Percentiles rank a stretch among this genome's conserved stretches.
phyloP scores from a whole-genome alignment of 1,284 basidiomycete genomes.

The Puccinia coronata region DNA sequence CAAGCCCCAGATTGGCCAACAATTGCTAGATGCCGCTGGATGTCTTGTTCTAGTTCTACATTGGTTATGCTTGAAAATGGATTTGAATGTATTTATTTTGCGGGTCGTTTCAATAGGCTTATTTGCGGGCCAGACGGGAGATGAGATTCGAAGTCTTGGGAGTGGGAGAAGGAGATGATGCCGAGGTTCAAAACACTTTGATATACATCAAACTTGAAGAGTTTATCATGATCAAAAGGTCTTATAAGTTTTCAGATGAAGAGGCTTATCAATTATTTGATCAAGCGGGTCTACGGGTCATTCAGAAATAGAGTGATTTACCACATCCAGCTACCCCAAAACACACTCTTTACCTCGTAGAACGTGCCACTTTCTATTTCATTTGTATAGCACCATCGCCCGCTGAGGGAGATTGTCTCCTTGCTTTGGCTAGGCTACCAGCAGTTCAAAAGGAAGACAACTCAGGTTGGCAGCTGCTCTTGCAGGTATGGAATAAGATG shows the following conservation, averaged over 20 bases:
- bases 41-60: too few relatives aligned
- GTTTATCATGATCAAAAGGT: slow-evolving; percentile 81
- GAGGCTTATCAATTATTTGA: slow-evolving; percentile 76
- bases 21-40: too few relatives aligned
- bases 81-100: too few relatives aligned
- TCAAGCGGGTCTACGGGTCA: slow-evolving; percentile 74
- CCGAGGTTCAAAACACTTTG: slow-evolving; percentile 47
- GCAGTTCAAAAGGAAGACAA: slow-evolving; percentile 19
- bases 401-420: slow-evolving; percentile 34
- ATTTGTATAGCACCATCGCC: slow-evolving; percentile 51
- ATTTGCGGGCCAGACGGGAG: slow-evolving; percentile 38
- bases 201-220: slow-evolving; percentile 64
- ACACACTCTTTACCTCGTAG: slow-evolving; percentile 64
- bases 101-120: slow-evolving; percentile 16
- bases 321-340: background rate
- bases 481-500: background rate
- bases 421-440: slow-evolving; percentile 16
- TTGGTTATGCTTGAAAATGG: too few relatives aligned
- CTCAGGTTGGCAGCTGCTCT: too few relatives aligned
- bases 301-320: slow-evolving; percentile 79
- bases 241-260: slow-evolving; percentile 76
- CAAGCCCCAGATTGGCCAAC: too few relatives aligned
- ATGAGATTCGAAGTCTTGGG: too few relatives aligned
- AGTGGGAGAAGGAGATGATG: slow-evolving; percentile 44
- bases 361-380: slow-evolving; percentile 66